A percentile compares a stretch with the other conserved stretches of the same genome.
phyloP scores from a whole-genome alignment of 345 rosid species.

The Rhodamnia argentea region DNA sequence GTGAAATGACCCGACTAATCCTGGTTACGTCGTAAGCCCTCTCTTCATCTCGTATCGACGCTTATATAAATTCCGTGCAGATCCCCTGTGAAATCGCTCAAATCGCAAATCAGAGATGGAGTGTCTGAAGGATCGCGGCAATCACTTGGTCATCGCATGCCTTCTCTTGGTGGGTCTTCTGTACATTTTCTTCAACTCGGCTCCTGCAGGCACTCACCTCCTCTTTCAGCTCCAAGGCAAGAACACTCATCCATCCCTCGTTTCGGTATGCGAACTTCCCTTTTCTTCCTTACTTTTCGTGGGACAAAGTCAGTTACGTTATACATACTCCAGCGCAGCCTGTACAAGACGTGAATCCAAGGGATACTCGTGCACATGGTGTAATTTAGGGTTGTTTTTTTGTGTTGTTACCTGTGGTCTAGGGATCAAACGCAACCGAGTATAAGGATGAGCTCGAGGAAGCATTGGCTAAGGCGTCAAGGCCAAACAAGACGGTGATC shows the following conservation, averaged over 20 bases:
- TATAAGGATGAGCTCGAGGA: background rate
- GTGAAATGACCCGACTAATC: too few relatives aligned
- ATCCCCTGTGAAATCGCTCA: background rate
- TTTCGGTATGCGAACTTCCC: background rate
- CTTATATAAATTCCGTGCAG: background rate
- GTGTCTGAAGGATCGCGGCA: background rate
- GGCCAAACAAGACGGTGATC: conserved; percentile 15
- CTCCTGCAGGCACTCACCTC: background rate
- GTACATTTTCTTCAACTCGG: conserved; percentile 1
- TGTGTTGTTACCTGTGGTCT: background rate
- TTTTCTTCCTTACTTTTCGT: background rate
- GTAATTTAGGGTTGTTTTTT: background rate
- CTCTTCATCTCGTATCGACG: background rate
- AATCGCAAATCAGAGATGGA: background rate
- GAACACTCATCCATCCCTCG: background rate
- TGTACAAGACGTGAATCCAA: background rate
- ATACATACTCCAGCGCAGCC: background rate
- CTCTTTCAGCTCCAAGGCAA: background rate
- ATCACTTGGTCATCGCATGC: background rate
- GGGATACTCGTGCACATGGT: background rate
- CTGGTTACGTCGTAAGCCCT: background rate
- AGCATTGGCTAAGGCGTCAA: background rate
- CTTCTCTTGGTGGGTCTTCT: background rate
- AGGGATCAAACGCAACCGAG: background rate
- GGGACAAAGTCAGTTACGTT: background rate